These are phyloP conservation scores for Fagopyrum homotropicum DNA, from an alignment of 148 eudicot genomes.

Conservation along the genomic window DNA sequence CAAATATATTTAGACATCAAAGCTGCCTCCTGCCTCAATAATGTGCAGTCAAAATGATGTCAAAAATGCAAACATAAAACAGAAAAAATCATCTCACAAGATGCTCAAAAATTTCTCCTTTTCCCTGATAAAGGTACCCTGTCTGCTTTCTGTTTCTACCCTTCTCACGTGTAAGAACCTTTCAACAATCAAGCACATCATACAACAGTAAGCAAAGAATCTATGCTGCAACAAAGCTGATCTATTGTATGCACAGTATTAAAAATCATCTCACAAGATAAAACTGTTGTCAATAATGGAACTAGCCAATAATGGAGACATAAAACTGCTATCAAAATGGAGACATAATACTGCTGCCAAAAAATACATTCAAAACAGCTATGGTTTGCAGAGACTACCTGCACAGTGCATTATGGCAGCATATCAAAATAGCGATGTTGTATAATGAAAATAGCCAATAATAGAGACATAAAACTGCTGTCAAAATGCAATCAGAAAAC, in stretches of 20 bases:
- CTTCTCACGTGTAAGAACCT: neutral
- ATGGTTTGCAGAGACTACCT: slow-evolving; percentile 41
- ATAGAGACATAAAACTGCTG: too few relatives aligned
- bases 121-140: neutral
- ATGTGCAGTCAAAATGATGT: too few relatives aligned
- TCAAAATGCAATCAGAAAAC: too few relatives aligned
- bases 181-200: neutral
- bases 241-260: slow-evolving; percentile 1
- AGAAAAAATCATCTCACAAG: neutral
- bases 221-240: neutral
- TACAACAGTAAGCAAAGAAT: neutral
- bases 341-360: too few relatives aligned
- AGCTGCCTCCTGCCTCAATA: too few relatives aligned
- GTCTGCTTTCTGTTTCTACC: neutral
- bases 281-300: too few relatives aligned
- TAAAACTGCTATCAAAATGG: too few relatives aligned
- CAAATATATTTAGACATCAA: too few relatives aligned
- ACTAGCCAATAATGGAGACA: too few relatives aligned
- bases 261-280: neutral
- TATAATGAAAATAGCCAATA: too few relatives aligned
- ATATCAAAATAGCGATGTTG: slow-evolving; percentile 4
- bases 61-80: too few relatives aligned
- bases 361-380: neutral
- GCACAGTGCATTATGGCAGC: slow-evolving; percentile 79
- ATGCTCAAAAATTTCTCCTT: neutral